Conservation (phyloP, 768 basidiomycete genomes). For the Albatrellus ellisii region DNA sequence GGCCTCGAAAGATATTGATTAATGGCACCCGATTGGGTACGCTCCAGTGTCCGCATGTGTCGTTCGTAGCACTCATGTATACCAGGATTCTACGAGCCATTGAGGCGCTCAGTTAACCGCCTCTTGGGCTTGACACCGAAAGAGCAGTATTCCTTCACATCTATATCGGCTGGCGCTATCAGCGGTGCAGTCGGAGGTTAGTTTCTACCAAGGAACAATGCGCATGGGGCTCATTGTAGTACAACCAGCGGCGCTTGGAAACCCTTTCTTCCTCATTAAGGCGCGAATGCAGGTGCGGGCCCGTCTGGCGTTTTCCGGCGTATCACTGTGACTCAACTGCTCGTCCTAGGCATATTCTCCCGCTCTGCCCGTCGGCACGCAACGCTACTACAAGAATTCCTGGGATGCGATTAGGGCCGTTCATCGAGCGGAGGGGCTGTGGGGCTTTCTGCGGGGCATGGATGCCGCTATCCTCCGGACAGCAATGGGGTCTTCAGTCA, state of each 20-base stretch:
- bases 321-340: slow-evolving; percentile 1
- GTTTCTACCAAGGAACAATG: background rate
- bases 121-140: slow-evolving; percentile 47
- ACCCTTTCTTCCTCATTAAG: slow-evolving; percentile 90
- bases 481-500: slow-evolving; percentile 83
- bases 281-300: slow-evolving; percentile 82
- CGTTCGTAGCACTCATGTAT: background rate
- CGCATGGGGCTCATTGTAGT: background rate
- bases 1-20: slow-evolving; percentile 56
- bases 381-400: slow-evolving; percentile 82
- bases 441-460: slow-evolving; percentile 81
- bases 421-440: slow-evolving; percentile 58
- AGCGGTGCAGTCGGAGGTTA: slow-evolving; percentile 88
- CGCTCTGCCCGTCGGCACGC: slow-evolving; percentile 84
- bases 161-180: slow-evolving; percentile 74
- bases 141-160: slow-evolving; percentile 62
- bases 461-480: slow-evolving; percentile 91
- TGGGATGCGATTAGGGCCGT: slow-evolving; percentile 75
- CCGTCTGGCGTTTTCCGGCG: background rate
- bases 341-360: slow-evolving; percentile 77
- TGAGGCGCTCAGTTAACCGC: slow-evolving; percentile 59
- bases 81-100: slow-evolving; percentile 93
- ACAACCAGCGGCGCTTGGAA: slow-evolving; percentile 56
- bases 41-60: slow-evolving; percentile 6
- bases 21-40: slow-evolving; percentile 85